Conservation (phyloP, 495 filamentous ascomycete species). For the Lasiosphaeriaceae sp. region DNA sequence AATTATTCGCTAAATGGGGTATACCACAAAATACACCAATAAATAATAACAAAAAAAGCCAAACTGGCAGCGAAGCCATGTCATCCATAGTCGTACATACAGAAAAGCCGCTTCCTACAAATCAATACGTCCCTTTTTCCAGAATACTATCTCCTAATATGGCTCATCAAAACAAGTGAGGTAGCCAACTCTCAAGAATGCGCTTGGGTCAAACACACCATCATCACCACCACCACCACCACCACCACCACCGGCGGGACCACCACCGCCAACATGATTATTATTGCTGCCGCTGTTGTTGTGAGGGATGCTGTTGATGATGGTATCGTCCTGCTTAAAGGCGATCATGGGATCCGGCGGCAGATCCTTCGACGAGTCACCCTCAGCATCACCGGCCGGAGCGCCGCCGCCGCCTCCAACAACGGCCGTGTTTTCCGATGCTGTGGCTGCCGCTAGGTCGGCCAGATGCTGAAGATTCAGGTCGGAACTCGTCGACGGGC, state of each 20-base stretch:
- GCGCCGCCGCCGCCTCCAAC: not conserved
- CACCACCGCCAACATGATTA: not conserved
- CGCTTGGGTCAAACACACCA: not conserved
- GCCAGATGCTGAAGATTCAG: slow-evolving; percentile 54
- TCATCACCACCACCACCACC: not conserved
- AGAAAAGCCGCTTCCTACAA: no score
- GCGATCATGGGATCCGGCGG: not conserved
- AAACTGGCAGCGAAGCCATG: no score
- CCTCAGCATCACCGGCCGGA: not conserved
- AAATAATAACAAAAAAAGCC: no score
- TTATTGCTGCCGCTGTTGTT: not conserved
- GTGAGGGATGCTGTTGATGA: not conserved
- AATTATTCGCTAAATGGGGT: no score
- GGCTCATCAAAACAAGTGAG: slow-evolving; percentile 12
- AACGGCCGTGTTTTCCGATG: not conserved
- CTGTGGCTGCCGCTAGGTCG: slow-evolving; percentile 51
- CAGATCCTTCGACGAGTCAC: no score
- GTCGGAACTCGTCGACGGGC: slow-evolving; percentile 20
- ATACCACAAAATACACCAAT: no score
- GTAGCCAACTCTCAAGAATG: slow-evolving; percentile 15
- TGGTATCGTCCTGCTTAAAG: not conserved
- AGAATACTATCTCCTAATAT: no score
- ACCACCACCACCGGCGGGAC: no score
- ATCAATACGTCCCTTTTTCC: no score
- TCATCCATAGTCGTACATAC: no score